Percentiles rank a stretch among this genome's conserved stretches.
phyloP scores from a whole-genome alignment of 768 basidiomycete genomes.

The Exidia glandulosa region DNA sequence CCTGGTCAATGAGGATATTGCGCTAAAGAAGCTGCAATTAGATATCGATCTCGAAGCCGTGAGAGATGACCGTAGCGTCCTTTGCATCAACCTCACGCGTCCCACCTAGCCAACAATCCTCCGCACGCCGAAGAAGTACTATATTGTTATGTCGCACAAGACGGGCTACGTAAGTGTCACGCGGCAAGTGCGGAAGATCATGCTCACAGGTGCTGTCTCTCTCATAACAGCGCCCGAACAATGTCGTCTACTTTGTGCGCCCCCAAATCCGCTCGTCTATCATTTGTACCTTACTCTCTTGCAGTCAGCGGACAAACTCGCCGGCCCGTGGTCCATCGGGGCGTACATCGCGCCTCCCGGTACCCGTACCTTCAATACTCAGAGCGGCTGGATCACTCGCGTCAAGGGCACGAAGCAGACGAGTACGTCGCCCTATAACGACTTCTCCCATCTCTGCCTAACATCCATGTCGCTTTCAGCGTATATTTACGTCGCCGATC shows the following conservation, averaged over 20 bases:
- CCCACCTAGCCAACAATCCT: neutral
- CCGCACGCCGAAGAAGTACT: neutral
- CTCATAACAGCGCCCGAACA: neutral
- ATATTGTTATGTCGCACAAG: constrained; percentile 1
- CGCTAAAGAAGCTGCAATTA: neutral
- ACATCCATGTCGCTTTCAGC: neutral
- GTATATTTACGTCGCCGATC: constrained; percentile 1
- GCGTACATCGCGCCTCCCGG: neutral
- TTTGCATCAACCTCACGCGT: too few species aligned
- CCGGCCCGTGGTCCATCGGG: neutral
- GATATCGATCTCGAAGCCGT: neutral
- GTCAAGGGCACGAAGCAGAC: neutral
- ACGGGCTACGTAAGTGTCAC: neutral
- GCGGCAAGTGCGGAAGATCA: neutral
- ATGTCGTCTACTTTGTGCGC: neutral
- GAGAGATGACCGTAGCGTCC: too few species aligned
- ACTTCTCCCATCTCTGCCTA: neutral
- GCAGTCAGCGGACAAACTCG: neutral
- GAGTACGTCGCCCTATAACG: neutral
- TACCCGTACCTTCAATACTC: constrained; percentile 1
- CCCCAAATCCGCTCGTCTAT: too few species aligned
- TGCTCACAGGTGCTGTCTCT: neutral
- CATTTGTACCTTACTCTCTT: too few species aligned
- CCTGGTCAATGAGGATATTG: neutral
- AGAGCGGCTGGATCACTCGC: neutral